A percentile compares a stretch with the other conserved stretches of the same genome.
Evolutionary conservation across 140 eudicot species (phyloP).

Genomic region (Anethum foeniculum): DNA sequence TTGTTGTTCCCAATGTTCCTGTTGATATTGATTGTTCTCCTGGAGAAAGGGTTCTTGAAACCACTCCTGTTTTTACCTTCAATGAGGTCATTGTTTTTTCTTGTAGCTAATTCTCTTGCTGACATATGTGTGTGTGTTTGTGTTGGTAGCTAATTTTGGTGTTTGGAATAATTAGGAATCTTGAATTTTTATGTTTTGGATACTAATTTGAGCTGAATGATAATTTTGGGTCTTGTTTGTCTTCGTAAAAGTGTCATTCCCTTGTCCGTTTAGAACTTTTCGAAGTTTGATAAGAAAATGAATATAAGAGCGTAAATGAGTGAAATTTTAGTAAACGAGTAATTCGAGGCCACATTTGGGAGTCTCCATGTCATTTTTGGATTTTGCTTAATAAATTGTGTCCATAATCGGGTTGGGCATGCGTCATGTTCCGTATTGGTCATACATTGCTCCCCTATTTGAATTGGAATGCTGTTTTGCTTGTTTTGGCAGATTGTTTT

Average conservation of each 20-base stretch:
- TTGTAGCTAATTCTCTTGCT: background rate
- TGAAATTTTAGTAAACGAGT: background rate
- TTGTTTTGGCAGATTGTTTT: background rate
- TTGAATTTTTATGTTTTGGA: background rate
- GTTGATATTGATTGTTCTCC: conserved; percentile 54
- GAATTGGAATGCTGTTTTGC: background rate
- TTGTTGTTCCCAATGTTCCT: conserved; percentile 59
- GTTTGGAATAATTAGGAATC: background rate
- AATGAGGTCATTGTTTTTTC: conserved; percentile 43
- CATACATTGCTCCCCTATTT: background rate
- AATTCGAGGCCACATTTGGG: background rate
- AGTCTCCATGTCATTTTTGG: background rate
- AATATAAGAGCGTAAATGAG: background rate
- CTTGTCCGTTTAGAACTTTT: background rate
- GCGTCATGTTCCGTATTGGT: background rate
- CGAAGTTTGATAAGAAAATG: background rate
- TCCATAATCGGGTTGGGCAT: background rate
- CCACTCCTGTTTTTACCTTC: conserved; percentile 58
- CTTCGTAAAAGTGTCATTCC: background rate
- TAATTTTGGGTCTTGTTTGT: background rate
- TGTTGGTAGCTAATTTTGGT: background rate
- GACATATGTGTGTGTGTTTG: background rate
- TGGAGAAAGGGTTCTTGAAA: conserved; percentile 41
- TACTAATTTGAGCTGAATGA: background rate
- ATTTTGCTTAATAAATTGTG: background rate